phyloP scores from a whole-genome alignment of 108 stramenopile species.

The Cyclotella choctawhatcheeana region DNA sequence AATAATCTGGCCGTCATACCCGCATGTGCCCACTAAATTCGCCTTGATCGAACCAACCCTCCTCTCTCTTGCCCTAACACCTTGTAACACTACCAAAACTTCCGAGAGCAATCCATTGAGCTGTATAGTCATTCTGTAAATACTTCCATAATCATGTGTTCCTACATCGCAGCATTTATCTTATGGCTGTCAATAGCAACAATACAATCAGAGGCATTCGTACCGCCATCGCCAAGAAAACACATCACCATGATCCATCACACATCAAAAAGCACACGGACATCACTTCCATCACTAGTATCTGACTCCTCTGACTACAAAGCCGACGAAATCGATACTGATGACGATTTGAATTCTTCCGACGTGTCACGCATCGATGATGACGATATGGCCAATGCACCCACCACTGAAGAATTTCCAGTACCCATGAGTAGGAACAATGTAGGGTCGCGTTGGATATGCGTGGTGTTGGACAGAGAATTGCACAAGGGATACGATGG shows the following conservation, averaged over 20 bases:
- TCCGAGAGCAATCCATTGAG: too few species aligned
- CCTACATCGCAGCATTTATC: too few species aligned
- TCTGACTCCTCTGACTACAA: constrained; percentile 71
- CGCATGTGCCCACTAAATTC: too few species aligned
- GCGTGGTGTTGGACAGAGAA: constrained; percentile 67
- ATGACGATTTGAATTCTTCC: constrained; percentile 12
- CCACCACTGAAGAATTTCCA: constrained; percentile 65
- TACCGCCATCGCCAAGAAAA: not conserved
- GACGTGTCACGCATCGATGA: constrained; percentile 33
- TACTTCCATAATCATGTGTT: too few species aligned
- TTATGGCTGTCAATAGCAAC: too few species aligned
- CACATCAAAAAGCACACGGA: not conserved
- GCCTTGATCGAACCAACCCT: too few species aligned
- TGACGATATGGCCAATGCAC: constrained; percentile 61
- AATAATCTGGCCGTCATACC: too few species aligned
- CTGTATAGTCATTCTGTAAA: too few species aligned
- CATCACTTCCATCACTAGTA: constrained; percentile 34
- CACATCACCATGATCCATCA: not conserved
- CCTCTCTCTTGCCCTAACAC: too few species aligned
- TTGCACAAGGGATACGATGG: constrained; percentile 41
- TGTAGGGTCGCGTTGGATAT: constrained; percentile 81
- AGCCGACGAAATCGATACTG: constrained; percentile 49
- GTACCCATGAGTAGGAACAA: constrained; percentile 81
- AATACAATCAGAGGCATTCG: not conserved
- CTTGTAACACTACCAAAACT: too few species aligned